Percentiles rank a stretch among this genome's conserved stretches.
These are phyloP conservation scores for Clausena lansium DNA, from an alignment of 345 rosid genomes.

Conservation along the genomic window DNA sequence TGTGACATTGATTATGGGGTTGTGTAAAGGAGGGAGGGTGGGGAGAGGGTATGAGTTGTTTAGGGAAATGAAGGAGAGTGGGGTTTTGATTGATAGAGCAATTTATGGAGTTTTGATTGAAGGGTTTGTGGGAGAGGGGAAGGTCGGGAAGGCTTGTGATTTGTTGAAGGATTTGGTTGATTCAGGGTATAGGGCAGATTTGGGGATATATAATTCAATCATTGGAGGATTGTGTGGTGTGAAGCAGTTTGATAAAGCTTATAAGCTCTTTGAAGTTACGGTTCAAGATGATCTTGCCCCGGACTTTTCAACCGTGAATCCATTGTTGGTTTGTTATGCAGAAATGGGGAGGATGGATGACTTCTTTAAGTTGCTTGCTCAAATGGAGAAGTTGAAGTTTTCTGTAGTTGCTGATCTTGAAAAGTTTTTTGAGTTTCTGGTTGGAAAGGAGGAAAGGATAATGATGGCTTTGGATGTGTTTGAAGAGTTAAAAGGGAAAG, in stretches of 20 bases:
- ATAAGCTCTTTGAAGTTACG: conserved; percentile 54
- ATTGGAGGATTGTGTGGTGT: conserved; percentile 70
- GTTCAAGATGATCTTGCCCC: conserved; percentile 71
- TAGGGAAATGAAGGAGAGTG: conserved; percentile 71
- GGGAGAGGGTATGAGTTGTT: conserved; percentile 60
- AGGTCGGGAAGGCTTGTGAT: conserved; percentile 64
- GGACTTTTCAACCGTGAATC: conserved; percentile 59
- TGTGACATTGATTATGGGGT: conserved; percentile 58
- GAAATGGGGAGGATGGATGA: conserved; percentile 50
- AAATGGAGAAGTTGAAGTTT: conserved; percentile 54
- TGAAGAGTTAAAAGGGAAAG: conserved; percentile 52
- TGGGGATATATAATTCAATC: conserved; percentile 77
- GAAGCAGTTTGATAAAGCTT: conserved; percentile 66
- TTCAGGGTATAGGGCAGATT: conserved; percentile 81
- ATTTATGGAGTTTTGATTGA: conserved; percentile 65
- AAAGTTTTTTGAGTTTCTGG: conserved; percentile 53
- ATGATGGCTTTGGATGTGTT: conserved; percentile 59
- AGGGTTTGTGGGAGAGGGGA: conserved; percentile 64
- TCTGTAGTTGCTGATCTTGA: conserved; percentile 55
- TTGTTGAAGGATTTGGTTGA: conserved; percentile 77
- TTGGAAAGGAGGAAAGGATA: conserved; percentile 44
- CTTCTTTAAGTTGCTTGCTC: conserved; percentile 49
- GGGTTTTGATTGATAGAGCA: conserved; percentile 66
- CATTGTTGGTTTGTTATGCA: conserved; percentile 67
- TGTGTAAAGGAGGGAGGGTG: conserved; percentile 63